These are phyloP conservation scores for Candida boleticola DNA, from an alignment of 805 yeast species.

Conservation along the genomic window DNA sequence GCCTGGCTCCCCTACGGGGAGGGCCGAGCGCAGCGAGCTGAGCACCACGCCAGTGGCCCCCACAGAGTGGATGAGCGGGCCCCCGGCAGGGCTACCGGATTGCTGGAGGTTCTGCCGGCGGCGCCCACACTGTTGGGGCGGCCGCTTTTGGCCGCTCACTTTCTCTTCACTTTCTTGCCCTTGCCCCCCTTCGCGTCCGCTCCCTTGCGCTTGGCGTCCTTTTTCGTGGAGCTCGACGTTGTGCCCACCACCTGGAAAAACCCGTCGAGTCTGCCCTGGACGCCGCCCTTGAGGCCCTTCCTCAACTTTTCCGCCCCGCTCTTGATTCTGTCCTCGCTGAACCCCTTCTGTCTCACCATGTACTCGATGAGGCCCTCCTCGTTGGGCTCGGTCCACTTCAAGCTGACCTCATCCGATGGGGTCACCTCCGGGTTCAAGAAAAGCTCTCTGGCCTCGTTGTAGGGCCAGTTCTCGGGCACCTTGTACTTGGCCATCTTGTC, in stretches of 20 bases:
- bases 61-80: too few species aligned
- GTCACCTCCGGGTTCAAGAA: slow-evolving; percentile 81
- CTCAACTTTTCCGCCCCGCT: slow-evolving; percentile 82
- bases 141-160: too few species aligned
- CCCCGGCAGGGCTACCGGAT: too few species aligned
- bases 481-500: slow-evolving; percentile 59
- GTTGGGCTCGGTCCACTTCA: slow-evolving; percentile 91
- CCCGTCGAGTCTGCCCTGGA: slow-evolving; percentile 90
- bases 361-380: slow-evolving; percentile 78
- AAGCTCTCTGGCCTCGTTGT: slow-evolving; percentile 77
- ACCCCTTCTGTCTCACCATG: slow-evolving; percentile 85
- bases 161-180: slow-evolving; percentile 20
- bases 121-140: too few species aligned
- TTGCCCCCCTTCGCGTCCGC: slow-evolving; percentile 30
- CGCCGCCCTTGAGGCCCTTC: slow-evolving; percentile 80
- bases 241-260: slow-evolving; percentile 69
- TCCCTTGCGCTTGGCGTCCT: slow-evolving; percentile 33
- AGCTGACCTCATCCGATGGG: slow-evolving; percentile 54
- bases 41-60: too few species aligned
- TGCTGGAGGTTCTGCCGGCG: too few species aligned
- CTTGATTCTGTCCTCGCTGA: slow-evolving; percentile 87
- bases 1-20: too few species aligned
- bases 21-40: too few species aligned
- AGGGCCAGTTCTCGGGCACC: slow-evolving; percentile 95
- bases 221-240: slow-evolving; percentile 12